These are phyloP conservation scores for Bassia scoparia DNA, from an alignment of 148 eudicot genomes.

Conservation along the genomic window DNA sequence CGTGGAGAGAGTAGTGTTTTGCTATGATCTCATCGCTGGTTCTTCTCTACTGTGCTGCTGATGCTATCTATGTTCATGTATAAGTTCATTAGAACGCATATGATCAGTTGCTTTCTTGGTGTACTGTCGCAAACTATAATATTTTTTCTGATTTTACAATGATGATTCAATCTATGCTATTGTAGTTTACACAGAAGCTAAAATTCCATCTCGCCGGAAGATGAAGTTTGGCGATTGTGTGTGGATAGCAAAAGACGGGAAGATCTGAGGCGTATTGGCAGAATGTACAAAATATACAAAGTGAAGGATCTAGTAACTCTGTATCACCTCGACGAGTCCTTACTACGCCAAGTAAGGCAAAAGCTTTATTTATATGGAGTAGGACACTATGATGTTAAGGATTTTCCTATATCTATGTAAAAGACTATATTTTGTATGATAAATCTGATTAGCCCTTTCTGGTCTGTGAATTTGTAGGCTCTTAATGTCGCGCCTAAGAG, in stretches of 20 bases:
- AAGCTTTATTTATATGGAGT: neutral
- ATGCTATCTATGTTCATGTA: too few species aligned
- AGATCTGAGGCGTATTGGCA: slow-evolving; percentile 10
- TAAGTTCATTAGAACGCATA: too few species aligned
- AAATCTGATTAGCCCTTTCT: neutral
- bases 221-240: slow-evolving; percentile 13
- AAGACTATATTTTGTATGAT: neutral
- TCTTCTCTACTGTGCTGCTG: too few species aligned
- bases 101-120: too few species aligned
- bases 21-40: neutral
- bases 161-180: neutral
- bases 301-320: slow-evolving; percentile 30
- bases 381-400: neutral
- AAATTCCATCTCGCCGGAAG: slow-evolving; percentile 3
- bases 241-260: slow-evolving; percentile 11
- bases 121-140: too few species aligned
- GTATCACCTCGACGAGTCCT: slow-evolving; percentile 9
- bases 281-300: slow-evolving; percentile 22
- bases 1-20: slow-evolving; percentile 27
- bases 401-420: too few species aligned
- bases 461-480: slow-evolving; percentile 23
- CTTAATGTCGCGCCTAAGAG: slow-evolving; percentile 11
- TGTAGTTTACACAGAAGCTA: slow-evolving; percentile 12
- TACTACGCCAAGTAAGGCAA: slow-evolving; percentile 2
- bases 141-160: too few species aligned